Percentiles rank a stretch among this genome's conserved stretches.
phyloP scores from a whole-genome alignment of 176 grass and related monocot species.

The Rhynchospora pubera region DNA sequence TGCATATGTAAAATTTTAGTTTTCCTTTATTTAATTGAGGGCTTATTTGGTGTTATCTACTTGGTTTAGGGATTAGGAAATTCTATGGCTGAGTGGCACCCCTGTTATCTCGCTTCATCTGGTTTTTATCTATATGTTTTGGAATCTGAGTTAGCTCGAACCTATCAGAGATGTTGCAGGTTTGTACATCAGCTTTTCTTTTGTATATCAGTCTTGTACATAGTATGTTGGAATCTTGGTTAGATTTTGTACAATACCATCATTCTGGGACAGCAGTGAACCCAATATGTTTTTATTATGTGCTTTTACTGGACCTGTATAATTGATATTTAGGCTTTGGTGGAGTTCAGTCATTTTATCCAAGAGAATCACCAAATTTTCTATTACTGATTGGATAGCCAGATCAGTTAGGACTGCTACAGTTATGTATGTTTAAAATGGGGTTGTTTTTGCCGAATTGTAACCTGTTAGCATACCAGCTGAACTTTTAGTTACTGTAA shows the following conservation, averaged over 20 bases:
- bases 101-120: constrained; percentile 82
- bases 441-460: background rate
- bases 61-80: constrained; percentile 66
- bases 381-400: background rate
- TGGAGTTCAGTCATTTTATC: background rate
- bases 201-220: background rate
- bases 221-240: background rate
- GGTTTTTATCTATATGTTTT: constrained; percentile 91
- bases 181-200: constrained; percentile 25
- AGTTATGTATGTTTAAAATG: background rate
- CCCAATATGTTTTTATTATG: background rate
- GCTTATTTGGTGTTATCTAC: constrained; percentile 20
- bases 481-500: background rate
- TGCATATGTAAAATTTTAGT: constrained; percentile 4
- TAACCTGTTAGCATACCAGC: background rate
- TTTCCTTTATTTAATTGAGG: background rate
- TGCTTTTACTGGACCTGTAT: background rate
- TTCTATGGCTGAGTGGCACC: constrained; percentile 89
- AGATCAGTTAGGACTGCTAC: background rate
- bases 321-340: background rate
- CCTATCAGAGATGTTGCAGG: constrained; percentile 82
- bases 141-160: constrained; percentile 65
- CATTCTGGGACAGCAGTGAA: background rate
- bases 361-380: background rate
- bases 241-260: background rate